Evolutionary conservation across 2,329 filamentous ascomycete genomes (phyloP), one percentile per base, ranked within the genome.

Genomic region (Aspergillus amoenus): DNA sequence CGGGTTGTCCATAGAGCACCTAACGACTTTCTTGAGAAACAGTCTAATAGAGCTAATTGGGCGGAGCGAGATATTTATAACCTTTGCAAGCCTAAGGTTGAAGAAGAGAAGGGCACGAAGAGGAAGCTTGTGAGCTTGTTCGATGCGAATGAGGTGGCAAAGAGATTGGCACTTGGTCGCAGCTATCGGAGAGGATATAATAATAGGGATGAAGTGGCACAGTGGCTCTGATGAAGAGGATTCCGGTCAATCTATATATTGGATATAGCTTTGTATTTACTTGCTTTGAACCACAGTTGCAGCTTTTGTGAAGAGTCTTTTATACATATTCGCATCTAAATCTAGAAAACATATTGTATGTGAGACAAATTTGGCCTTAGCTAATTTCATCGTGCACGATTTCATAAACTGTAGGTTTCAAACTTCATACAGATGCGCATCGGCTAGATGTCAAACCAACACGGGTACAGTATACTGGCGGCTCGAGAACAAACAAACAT

Each of bases 131-230:
- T 87, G 5, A 82, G 75, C 49, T 66, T 87, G 55, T 77, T 79
- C 40, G 84, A 87, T 68, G 84, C 84, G 11, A 87, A 85, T 64
- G 83, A 86, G 68, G 82, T 87, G 18, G 82, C 83, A 8, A 82
- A 79, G 63, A 67, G 82, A 21, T 61, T 82, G 61, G 78, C 75
- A 4, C 4, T 45, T 3, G 5, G 32, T 6, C 18, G 50, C 5
- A 39, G 50, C 18, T 27, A 45, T 39, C 8, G 17, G 3, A 43
- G 49, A 22, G 18, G 52, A 41, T 24, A 55, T 11, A 43, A 15
- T 11, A 3, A 43, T 11, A 17, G 34, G 22, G 60, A 64, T 47
- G 60, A 63, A 24, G 62, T 66, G 3, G 48, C 7, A 2, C 32
- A 27, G 21, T 56, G 52, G 52, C 44, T 55, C 27, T 44, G 50